Percentiles rank a stretch among this genome's conserved stretches.
These are phyloP conservation scores for Leccinum aurantiacum DNA, from an alignment of 768 basidiomycete genomes.

Conservation along the genomic window DNA sequence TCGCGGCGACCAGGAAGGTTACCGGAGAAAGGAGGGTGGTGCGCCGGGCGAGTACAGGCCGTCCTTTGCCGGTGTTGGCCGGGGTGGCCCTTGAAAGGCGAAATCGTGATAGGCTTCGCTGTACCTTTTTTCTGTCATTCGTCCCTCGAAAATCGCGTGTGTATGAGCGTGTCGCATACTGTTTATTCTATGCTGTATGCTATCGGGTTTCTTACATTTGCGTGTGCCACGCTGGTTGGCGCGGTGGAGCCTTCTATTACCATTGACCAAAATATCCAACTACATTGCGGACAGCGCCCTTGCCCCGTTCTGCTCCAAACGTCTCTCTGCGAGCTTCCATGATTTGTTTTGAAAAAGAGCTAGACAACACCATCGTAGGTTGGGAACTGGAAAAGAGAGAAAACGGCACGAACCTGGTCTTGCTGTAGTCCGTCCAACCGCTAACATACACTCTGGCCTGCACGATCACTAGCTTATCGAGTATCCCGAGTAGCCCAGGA, in stretches of 20 bases:
- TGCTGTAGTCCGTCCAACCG: constrained; percentile 46
- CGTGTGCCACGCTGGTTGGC: no score
- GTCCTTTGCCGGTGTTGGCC: constrained; percentile 84
- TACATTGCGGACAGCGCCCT: not conserved
- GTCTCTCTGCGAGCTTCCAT: not conserved
- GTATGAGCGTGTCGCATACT: constrained; percentile 30
- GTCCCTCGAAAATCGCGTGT: constrained; percentile 16
- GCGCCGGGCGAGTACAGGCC: constrained; percentile 90
- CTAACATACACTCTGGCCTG: constrained; percentile 54
- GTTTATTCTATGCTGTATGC: constrained; percentile 29
- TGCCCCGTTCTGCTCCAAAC: not conserved
- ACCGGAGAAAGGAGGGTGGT: constrained; percentile 83
- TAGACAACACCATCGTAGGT: not conserved
- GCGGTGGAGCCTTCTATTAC: not conserved
- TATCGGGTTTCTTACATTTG: constrained; percentile 3
- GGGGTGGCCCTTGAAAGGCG: constrained; percentile 67
- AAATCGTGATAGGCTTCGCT: not conserved
- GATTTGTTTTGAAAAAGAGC: not conserved
- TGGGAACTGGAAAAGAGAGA: not conserved
- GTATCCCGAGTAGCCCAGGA: constrained; percentile 50
- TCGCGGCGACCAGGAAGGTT: constrained; percentile 87
- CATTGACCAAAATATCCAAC: no score
- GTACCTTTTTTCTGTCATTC: not conserved
- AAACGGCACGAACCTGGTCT: constrained; percentile 40
- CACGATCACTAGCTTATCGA: constrained; percentile 55